Evolutionary conservation across 2,329 filamentous ascomycete species (phyloP).

Genomic region (Trichophyton verrucosum): DNA sequence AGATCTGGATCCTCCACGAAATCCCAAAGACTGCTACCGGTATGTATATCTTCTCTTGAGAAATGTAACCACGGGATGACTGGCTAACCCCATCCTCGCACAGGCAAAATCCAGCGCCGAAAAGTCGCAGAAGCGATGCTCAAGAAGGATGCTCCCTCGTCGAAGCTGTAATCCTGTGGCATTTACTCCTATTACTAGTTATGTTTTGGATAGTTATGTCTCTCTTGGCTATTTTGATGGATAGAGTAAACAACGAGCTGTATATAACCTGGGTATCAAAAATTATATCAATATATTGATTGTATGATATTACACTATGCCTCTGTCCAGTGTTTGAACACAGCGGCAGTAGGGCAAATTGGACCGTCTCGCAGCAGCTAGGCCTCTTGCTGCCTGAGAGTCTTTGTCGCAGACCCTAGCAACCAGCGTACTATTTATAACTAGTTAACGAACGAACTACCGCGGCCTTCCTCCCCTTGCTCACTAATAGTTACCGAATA

Average conservation of each 20-base stretch:
- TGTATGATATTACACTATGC: not conserved
- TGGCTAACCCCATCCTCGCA: not conserved
- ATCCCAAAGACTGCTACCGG: conserved; percentile 83
- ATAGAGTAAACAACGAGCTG: not conserved
- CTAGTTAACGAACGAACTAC: not conserved
- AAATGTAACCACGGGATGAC: too few species aligned
- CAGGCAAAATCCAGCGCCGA: conserved; percentile 69
- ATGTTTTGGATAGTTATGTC: not conserved
- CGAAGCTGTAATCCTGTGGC: conserved; percentile 36
- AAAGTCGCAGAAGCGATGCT: conserved; percentile 80
- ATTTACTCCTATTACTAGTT: not conserved
- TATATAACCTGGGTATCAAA: not conserved
- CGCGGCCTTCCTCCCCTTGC: not conserved
- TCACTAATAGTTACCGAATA: too few species aligned
- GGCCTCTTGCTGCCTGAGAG: too few species aligned
- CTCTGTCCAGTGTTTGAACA: too few species aligned
- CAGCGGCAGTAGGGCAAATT: too few species aligned
- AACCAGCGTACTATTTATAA: too few species aligned
- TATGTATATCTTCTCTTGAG: not conserved
- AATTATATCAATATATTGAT: not conserved
- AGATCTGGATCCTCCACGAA: conserved; percentile 68
- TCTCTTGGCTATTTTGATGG: not conserved
- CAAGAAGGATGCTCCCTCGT: conserved; percentile 49
- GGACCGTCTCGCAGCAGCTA: too few species aligned
- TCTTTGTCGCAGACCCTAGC: too few species aligned